A percentile compares a stretch with the other conserved stretches of the same genome.
Conservation (phyloP, 441 rosid species). For the Flueggea neowawraea region DNA sequence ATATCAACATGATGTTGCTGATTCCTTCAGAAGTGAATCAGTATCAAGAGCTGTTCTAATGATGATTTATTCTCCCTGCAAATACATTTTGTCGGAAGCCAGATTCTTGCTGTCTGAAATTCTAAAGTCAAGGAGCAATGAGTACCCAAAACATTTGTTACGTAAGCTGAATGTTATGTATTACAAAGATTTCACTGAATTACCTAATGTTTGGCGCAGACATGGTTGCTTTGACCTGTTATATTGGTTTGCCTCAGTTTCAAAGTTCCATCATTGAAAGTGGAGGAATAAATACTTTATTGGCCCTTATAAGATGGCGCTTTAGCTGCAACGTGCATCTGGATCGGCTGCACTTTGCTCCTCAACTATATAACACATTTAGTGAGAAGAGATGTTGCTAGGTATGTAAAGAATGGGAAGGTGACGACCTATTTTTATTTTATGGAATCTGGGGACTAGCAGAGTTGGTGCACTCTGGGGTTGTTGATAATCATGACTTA, state of each 20-base stretch:
- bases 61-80: conserved; percentile 79
- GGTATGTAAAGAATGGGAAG: conserved; percentile 78
- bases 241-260: conserved; percentile 53
- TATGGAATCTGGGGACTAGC: conserved; percentile 70
- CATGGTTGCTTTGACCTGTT: conserved; percentile 65
- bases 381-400: conserved; percentile 68
- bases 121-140: conserved; percentile 42
- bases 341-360: conserved; percentile 41
- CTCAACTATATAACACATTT: conserved; percentile 37
- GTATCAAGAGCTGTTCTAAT: conserved; percentile 67
- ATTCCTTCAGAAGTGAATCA: conserved; percentile 45
- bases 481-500: conserved; percentile 19
- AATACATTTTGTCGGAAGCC: conserved; percentile 50
- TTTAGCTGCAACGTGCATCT: conserved; percentile 35
- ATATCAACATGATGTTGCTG: conserved; percentile 30
- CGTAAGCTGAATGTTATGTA: conserved; percentile 33
- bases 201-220: conserved; percentile 39
- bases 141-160: conserved; percentile 43
- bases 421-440: conserved; percentile 54
- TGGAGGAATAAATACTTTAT: conserved; percentile 39
- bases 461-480: conserved; percentile 42
- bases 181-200: conserved; percentile 37
- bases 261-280: conserved; percentile 29
- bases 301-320: conserved; percentile 47
- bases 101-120: conserved; percentile 43